A percentile compares a stretch with the other conserved stretches of the same genome.
Conservation (phyloP, 2,329 filamentous ascomycete species). For the Emergomyces pasteurianus region DNA sequence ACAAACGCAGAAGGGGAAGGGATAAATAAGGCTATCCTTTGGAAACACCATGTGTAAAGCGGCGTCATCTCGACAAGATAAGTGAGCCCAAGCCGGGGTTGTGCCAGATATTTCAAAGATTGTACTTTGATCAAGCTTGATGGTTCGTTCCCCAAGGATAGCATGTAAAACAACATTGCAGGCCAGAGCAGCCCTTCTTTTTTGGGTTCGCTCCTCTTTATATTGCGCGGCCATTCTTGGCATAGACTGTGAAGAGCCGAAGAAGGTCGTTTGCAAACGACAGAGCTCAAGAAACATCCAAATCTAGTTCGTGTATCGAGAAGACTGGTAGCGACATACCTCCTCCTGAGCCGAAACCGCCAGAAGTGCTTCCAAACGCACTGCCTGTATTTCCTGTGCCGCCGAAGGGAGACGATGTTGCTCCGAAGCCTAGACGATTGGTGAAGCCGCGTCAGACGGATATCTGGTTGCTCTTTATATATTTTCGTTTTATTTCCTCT, state of each 20-base stretch:
- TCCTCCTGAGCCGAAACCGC: slow-evolving; percentile 19
- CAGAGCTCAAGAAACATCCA: not conserved
- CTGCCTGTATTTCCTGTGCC: slow-evolving; percentile 17
- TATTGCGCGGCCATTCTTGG: not conserved
- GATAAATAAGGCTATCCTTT: not conserved
- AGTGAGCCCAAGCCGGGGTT: not conserved
- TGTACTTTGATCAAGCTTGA: not conserved
- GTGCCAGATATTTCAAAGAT: not conserved
- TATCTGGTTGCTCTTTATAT: not conserved
- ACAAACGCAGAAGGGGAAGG: not conserved
- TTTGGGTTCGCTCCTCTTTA: not conserved
- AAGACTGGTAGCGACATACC: slow-evolving; percentile 12
- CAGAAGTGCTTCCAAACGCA: slow-evolving; percentile 12
- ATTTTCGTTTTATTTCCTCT: not conserved
- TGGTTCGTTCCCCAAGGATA: not conserved
- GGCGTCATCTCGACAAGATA: not conserved
- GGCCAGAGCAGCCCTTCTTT: not conserved
- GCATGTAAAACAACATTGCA: not conserved
- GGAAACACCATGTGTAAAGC: not conserved
- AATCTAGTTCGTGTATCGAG: not conserved
- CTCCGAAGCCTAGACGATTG: slow-evolving; percentile 25
- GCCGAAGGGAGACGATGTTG: slow-evolving; percentile 26
- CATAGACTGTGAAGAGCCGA: not conserved
- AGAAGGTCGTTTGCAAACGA: not conserved
- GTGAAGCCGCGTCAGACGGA: slow-evolving; percentile 9